Conservation (phyloP, 805 yeast species). For the Priceomyces fermenticarens region DNA sequence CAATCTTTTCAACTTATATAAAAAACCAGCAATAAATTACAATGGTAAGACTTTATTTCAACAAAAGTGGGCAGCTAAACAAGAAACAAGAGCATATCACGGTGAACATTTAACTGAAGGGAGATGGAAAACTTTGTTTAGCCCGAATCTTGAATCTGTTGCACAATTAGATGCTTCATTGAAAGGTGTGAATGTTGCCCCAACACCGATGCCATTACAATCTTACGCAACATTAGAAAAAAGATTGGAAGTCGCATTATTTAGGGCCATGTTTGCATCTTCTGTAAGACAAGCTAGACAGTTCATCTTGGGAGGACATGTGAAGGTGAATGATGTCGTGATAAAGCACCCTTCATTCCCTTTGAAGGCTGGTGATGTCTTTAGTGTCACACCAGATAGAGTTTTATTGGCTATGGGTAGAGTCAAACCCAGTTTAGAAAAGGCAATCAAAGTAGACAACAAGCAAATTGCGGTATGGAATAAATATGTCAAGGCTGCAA, state of each 20-base stretch:
- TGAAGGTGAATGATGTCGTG: constrained; percentile 77
- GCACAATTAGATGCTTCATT: constrained; percentile 84
- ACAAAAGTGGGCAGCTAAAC: constrained; percentile 89
- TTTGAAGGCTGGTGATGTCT: constrained; percentile 80
- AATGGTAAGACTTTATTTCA: constrained; percentile 73
- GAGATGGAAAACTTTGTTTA: constrained; percentile 72
- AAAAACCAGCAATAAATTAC: constrained; percentile 57
- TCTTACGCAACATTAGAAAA: constrained; percentile 86
- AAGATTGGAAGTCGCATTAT: constrained; percentile 84
- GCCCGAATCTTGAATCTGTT: constrained; percentile 72
- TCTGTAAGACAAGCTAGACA: constrained; percentile 93
- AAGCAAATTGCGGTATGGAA: constrained; percentile 77
- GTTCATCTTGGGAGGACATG: constrained; percentile 76
- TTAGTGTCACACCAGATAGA: constrained; percentile 79
- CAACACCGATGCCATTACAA: constrained; percentile 84
- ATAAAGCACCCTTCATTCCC: constrained; percentile 78
- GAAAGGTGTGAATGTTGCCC: constrained; percentile 51
- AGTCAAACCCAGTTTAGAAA: constrained; percentile 69
- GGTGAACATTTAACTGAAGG: constrained; percentile 90
- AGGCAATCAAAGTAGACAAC: constrained; percentile 67
- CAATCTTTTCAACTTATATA: constrained; percentile 83
- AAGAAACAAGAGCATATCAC: constrained; percentile 90
- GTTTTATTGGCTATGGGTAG: constrained; percentile 85
- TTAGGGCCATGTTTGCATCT: constrained; percentile 90
- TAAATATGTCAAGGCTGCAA: constrained; percentile 59